Percentiles rank a stretch among this genome's conserved stretches.
phyloP scores from a whole-genome alignment of 495 filamentous ascomycete genomes.

The Neurospora africana region DNA sequence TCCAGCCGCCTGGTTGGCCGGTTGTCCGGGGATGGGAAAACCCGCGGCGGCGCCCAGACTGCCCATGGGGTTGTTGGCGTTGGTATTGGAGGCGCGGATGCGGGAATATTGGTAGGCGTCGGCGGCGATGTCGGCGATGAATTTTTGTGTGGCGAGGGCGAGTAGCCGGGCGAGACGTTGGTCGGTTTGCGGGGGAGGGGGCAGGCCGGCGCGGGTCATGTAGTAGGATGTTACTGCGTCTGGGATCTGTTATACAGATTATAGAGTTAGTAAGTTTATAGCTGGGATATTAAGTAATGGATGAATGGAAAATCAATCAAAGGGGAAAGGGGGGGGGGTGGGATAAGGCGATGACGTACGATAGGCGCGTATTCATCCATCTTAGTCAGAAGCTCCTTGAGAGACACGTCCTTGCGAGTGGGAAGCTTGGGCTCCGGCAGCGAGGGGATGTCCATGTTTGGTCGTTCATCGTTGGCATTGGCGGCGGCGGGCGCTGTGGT shows the following conservation, averaged over 20 bases:
- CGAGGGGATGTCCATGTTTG: background rate
- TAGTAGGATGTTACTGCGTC: constrained; percentile 98
- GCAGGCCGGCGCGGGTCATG: constrained; percentile 87
- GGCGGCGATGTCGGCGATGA: constrained; percentile 92
- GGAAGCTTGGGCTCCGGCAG: constrained; percentile 37
- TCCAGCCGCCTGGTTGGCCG: constrained; percentile 42
- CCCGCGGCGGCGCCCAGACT: constrained; percentile 71
- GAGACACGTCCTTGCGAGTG: constrained; percentile 76
- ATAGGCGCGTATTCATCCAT: constrained; percentile 99
- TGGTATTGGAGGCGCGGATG: constrained; percentile 85
- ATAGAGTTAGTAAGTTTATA: background rate
- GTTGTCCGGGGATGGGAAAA: constrained; percentile 51
- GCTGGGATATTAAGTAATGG: background rate
- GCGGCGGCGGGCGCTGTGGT: background rate
- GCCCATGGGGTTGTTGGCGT: constrained; percentile 77
- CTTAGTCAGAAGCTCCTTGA: constrained; percentile 83
- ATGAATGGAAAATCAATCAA: background rate
- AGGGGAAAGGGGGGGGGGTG: background rate
- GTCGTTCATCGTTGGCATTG: constrained; percentile 5
- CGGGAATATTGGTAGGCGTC: constrained; percentile 96
- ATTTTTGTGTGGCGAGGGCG: constrained; percentile 92
- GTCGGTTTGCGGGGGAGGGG: constrained; percentile 77
- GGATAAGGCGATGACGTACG: constrained; percentile 40
- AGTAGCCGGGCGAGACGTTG: constrained; percentile 83
- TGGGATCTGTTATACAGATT: constrained; percentile 56